phyloP scores from a whole-genome alignment of 1,139 yeast species.

The Groenewaldozyma sp. region DNA sequence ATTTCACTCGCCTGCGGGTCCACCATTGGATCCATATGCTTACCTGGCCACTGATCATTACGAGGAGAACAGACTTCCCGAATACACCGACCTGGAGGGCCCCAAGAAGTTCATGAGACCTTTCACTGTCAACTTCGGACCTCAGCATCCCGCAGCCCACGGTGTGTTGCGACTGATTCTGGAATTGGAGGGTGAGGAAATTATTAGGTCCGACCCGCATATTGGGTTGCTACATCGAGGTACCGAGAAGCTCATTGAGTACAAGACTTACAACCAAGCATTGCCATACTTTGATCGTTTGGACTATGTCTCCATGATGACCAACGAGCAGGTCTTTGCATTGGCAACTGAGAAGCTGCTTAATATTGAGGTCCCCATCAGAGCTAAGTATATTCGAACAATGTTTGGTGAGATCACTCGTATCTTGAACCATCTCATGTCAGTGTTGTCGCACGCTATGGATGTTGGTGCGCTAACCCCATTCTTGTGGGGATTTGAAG shows the following conservation, averaged over 20 bases:
- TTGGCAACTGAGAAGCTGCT: constrained; percentile 79
- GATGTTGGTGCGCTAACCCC: constrained; percentile 94
- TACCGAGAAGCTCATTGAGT: constrained; percentile 78
- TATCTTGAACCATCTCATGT: constrained; percentile 77
- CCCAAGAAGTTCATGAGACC: constrained; percentile 55
- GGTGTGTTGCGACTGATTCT: constrained; percentile 82
- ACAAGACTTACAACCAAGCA: constrained; percentile 78
- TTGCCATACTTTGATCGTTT: constrained; percentile 82
- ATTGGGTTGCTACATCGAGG: constrained; percentile 84
- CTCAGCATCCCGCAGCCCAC: constrained; percentile 94
- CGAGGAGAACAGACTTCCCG: constrained; percentile 19
- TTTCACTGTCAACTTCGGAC: constrained; percentile 84
- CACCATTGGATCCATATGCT: constrained; percentile 1
- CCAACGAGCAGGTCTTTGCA: constrained; percentile 80
- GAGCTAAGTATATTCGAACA: constrained; percentile 80
- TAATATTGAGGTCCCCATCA: constrained; percentile 74
- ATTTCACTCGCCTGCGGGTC: constrained; percentile 2
- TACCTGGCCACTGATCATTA: constrained; percentile 1
- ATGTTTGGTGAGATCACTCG: constrained; percentile 84
- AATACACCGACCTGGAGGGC: constrained; percentile 11
- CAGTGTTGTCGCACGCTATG: constrained; percentile 82
- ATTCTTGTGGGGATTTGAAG: constrained; percentile 91
- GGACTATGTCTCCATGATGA: constrained; percentile 89
- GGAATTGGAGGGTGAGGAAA: constrained; percentile 84
- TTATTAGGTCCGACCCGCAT: constrained; percentile 81